A percentile compares a stretch with the other conserved stretches of the same genome.
Conservation (phyloP, 164 flowering plant species). For the Protea cynaroides region DNA sequence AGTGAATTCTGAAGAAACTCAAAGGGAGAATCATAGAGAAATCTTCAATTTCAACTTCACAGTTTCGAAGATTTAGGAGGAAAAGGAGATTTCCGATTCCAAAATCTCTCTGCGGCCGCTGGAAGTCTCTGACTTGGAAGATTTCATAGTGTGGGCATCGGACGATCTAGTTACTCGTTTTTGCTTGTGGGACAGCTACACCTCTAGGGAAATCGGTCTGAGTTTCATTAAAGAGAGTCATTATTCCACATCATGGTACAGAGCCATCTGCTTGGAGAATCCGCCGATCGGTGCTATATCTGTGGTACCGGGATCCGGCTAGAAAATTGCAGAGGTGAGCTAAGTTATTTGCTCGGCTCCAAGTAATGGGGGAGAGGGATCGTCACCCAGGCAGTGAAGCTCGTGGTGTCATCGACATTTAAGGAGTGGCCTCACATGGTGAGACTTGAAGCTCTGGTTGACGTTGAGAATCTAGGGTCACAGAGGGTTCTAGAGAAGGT, state of each 20-base stretch:
- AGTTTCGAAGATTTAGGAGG: too few relatives aligned
- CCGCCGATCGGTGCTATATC: constrained; percentile 49
- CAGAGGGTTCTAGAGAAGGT: constrained; percentile 71
- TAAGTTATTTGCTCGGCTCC: constrained; percentile 55
- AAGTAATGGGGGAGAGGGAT: constrained; percentile 70
- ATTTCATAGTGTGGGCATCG: constrained; percentile 33
- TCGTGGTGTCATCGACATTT: constrained; percentile 40
- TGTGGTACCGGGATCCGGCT: constrained; percentile 18
- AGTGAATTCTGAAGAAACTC: too few relatives aligned
- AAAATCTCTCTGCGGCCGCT: constrained; percentile 25
- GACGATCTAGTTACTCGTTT: constrained; percentile 32
- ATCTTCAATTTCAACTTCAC: too few relatives aligned
- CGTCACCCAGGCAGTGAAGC: constrained; percentile 54
- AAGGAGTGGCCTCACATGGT: constrained; percentile 53
- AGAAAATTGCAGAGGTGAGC: constrained; percentile 40
- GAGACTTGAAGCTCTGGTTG: constrained; percentile 67
- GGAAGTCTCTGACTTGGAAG: constrained; percentile 31
- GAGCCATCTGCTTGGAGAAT: constrained; percentile 52
- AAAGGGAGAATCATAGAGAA: neutral
- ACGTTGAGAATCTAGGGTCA: constrained; percentile 52
- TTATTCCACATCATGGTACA: constrained; percentile 43
- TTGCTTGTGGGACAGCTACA: constrained; percentile 36
- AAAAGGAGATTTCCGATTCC: neutral
- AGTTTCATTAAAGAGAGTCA: constrained; percentile 20
- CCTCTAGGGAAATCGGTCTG: constrained; percentile 37